phyloP scores from a whole-genome alignment of 2,329 filamentous ascomycete species.

The Neoscytalidium dimidiatum region DNA sequence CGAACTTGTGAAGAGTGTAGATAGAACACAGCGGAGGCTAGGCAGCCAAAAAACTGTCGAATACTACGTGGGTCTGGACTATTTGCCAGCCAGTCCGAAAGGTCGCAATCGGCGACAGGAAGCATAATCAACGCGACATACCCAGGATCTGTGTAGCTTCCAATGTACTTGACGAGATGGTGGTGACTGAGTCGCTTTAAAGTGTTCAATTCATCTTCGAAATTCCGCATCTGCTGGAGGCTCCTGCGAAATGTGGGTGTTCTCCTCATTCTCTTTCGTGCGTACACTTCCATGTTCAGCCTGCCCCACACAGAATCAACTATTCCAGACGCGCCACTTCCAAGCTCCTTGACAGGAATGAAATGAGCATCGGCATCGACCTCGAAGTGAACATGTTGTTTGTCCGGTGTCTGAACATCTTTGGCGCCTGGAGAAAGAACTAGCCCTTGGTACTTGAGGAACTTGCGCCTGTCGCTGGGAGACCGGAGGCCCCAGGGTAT shows the following conservation, averaged over 20 bases:
- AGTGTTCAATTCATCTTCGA: not conserved
- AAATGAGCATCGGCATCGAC: not conserved
- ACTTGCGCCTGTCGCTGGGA: not conserved
- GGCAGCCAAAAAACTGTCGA: not conserved
- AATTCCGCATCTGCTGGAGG: not conserved
- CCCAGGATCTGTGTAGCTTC: not conserved
- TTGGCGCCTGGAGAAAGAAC: not conserved
- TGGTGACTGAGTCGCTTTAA: not conserved
- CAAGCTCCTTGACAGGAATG: not conserved
- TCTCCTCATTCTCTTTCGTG: not conserved
- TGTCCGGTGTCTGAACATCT: not conserved
- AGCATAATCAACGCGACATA: not conserved
- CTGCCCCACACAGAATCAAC: not conserved
- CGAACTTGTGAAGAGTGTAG: not conserved
- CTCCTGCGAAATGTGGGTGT: not conserved
- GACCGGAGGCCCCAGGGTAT: not conserved
- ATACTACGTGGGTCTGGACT: not conserved
- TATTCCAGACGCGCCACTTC: not conserved
- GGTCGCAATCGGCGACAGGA: not conserved
- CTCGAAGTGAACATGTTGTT: not conserved
- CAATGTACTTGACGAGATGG: not conserved
- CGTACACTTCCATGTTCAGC: not conserved
- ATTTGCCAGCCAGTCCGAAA: not conserved
- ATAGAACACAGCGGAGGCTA: not conserved
- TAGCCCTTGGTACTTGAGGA: not conserved